Evolutionary conservation across 1,139 yeast species (phyloP), one percentile per base, ranked within the genome.

Genomic region (Taiozyma sp.): DNA sequence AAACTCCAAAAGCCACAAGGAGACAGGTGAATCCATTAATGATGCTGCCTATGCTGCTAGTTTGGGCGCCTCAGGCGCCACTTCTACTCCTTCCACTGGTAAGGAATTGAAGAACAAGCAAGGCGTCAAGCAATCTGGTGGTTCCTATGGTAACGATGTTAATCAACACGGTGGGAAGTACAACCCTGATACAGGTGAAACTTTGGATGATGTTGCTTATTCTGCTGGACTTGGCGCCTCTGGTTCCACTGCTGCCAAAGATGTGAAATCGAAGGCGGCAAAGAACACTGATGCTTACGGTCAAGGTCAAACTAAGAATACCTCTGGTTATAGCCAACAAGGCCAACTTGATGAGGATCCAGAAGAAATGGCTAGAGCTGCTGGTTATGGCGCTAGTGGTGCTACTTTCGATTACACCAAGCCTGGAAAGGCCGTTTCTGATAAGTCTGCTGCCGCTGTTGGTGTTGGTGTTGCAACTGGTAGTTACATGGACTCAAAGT

Each of bases 11-110:
- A 7, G 10, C 26, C 10, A 14, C 28, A 16, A 42, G 7, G 35
- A 26, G 11, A 19, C 16, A 3, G 43, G 42, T 28, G 58, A 47
- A 16, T 54, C 49, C 26, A 14, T 53, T 21, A 53, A 55, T 14
- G 53, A 56, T 35, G 53, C 48, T 22, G 60, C 49, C 0, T 55
- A 57, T 47, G 56, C 53, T 26, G 56, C 55, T 30, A 56, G 54
- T 2, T 44, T 47, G 2, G 59, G 55, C 39, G 54, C 56, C 21
- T 30, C 54, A 28, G 57, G 54, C 43, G 55, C 53, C 4, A 52
- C 55, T 1, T 41, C 53, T 30, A 4, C 55, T 1, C 39, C 53
- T 29, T 10, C 21, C 3, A 22, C 43, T n/a, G 14, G 6, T 9
- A 40, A 40, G 24, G 22, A 24, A 10, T 24, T 40, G 35, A 32